Evolutionary conservation across 345 rosid species (phyloP).

Genomic region (rapeseed (Brassica napus)): Da-Ae NC_063434.1:5262501-5263000

Average conservation of each 20-base stretch:
- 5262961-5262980: constrained; percentile 66
- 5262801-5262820: constrained; percentile 68
- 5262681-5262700: constrained; percentile 89
- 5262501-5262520: constrained; percentile 74
- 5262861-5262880: constrained; percentile 67
- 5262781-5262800: constrained; percentile 62
- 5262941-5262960: constrained; percentile 53
- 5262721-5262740: constrained; percentile 73
- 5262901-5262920: constrained; percentile 70
- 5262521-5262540: constrained; percentile 77
- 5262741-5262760: constrained; percentile 83
- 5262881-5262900: constrained; percentile 71
- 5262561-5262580: constrained; percentile 64
- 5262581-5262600: constrained; percentile 73
- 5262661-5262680: constrained; percentile 71
- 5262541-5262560: constrained; percentile 70
- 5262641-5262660: constrained; percentile 63
- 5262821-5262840: constrained; percentile 66
- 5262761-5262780: constrained; percentile 74
- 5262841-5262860: constrained; percentile 59
- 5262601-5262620: constrained; percentile 75
- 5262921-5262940: constrained; percentile 69
- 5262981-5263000: constrained; percentile 65
- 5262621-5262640: constrained; percentile 77
- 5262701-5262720: constrained; percentile 74